These are phyloP conservation scores for Cymodocea nodosa DNA, from an alignment of 116 monocot genomes.

Conservation along the genomic window DNA sequence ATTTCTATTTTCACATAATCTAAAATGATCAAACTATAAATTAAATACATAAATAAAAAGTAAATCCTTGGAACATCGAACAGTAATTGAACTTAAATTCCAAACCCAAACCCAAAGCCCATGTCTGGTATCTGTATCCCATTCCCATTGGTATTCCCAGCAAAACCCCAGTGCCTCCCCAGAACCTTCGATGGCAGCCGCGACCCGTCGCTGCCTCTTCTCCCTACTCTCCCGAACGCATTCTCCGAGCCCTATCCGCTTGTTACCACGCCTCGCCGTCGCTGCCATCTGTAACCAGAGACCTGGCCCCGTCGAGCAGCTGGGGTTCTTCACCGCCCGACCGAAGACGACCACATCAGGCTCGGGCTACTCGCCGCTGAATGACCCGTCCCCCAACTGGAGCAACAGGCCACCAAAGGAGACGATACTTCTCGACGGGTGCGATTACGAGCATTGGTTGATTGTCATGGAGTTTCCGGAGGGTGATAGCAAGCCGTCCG, in stretches of 20 bases:
- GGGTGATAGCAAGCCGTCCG: slow-evolving; percentile 43
- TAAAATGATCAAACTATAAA: too few relatives aligned
- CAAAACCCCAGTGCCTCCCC: neutral
- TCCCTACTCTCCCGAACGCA: slow-evolving; percentile 9
- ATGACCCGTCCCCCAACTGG: slow-evolving; percentile 86
- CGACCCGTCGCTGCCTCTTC: slow-evolving; percentile 6
- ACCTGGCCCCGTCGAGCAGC: neutral
- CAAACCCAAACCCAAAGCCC: too few relatives aligned
- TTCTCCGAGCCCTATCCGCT: slow-evolving; percentile 5
- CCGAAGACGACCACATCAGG: slow-evolving; percentile 48
- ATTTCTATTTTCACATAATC: too few relatives aligned
- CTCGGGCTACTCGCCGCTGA: slow-evolving; percentile 77
- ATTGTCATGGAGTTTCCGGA: slow-evolving; percentile 91
- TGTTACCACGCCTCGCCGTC: slow-evolving; percentile 6
- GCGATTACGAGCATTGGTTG: slow-evolving; percentile 99
- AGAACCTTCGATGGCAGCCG: slow-evolving; percentile 10
- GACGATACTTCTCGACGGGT: slow-evolving; percentile 92
- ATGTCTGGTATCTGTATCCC: too few relatives aligned
- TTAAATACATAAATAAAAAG: too few relatives aligned
- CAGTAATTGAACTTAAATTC: too few relatives aligned
- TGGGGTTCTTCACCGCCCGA: slow-evolving; percentile 10
- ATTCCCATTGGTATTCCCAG: neutral
- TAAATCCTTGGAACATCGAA: too few relatives aligned
- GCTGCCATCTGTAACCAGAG: slow-evolving; percentile 3
- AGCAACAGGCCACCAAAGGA: slow-evolving; percentile 86